Conservation (phyloP, 2,329 filamentous ascomycete species). For the Diaporthe sp. region DNA sequence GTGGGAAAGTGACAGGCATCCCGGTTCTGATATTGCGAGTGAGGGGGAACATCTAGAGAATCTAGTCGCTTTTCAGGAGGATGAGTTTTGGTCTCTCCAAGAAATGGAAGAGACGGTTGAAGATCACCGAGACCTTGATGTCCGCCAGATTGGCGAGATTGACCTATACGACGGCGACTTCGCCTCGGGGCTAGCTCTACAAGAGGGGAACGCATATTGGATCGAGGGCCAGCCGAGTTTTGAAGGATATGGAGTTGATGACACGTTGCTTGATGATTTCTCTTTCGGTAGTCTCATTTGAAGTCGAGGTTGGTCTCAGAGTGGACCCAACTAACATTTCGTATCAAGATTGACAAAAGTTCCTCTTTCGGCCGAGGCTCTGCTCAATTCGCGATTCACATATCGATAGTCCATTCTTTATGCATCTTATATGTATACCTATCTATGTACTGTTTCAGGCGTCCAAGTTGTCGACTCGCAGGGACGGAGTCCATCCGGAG, state of each 20-base stretch:
- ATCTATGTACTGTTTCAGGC: too few relatives aligned
- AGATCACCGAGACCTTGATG: not conserved
- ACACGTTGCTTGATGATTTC: not conserved
- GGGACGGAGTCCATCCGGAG: too few relatives aligned
- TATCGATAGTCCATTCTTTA: too few relatives aligned
- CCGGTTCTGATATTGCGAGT: not conserved
- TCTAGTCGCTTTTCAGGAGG: not conserved
- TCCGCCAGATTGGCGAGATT: not conserved
- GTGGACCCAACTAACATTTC: too few relatives aligned
- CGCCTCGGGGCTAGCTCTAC: not conserved
- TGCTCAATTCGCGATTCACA: too few relatives aligned
- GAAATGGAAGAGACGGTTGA: not conserved
- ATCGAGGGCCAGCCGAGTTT: not conserved
- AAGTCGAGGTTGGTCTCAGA: too few relatives aligned
- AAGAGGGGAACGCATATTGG: not conserved
- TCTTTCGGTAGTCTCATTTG: too few relatives aligned
- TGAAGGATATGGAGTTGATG: not conserved
- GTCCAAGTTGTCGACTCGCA: too few relatives aligned
- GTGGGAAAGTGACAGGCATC: not conserved
- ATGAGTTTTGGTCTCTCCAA: not conserved
- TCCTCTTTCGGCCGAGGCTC: too few relatives aligned
- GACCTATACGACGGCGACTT: not conserved
- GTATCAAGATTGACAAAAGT: too few relatives aligned
- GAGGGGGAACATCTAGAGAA: not conserved
- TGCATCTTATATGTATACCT: too few relatives aligned